A percentile compares a stretch with the other conserved stretches of the same genome.
These are phyloP conservation scores for Ophiostoma piceae DNA, from an alignment of 2,329 filamentous ascomycete species.

Conservation along the genomic window DNA sequence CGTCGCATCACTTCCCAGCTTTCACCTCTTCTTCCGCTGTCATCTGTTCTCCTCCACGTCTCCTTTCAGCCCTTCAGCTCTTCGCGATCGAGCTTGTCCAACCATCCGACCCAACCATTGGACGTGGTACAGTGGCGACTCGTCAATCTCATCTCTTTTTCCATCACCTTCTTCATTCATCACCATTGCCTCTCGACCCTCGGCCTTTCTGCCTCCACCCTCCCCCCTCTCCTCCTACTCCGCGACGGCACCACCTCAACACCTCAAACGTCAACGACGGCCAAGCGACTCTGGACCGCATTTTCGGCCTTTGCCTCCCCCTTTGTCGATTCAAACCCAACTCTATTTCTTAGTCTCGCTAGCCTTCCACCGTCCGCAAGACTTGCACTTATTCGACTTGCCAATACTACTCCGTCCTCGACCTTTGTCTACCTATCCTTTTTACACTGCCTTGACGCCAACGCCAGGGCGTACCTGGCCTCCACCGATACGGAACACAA, in stretches of 20 bases:
- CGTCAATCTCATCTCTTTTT: neutral
- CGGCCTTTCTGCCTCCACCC: neutral
- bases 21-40: neutral
- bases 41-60: conserved; percentile 9
- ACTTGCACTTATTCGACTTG: conserved; percentile 1
- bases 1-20: neutral
- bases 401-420: neutral
- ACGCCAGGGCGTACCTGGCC: conserved; percentile 10
- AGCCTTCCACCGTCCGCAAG: neutral
- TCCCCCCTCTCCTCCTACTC: neutral
- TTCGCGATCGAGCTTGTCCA: neutral
- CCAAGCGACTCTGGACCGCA: neutral
- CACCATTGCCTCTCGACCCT: neutral
- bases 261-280: neutral
- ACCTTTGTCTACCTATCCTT: conserved; percentile 8
- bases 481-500: conserved; percentile 3
- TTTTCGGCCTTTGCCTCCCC: conserved; percentile 10
- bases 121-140: conserved; percentile 6
- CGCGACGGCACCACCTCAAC: neutral
- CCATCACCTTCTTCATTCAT: neutral
- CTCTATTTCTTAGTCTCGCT: neutral
- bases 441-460: conserved; percentile 1
- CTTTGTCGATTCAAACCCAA: conserved; percentile 1
- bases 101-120: conserved; percentile 6
- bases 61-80: conserved; percentile 10